Percentiles rank a stretch among this genome's conserved stretches.
phyloP scores from a whole-genome alignment of 371 early-diverging fungal species.

The Mucor velutinosus region DNA sequence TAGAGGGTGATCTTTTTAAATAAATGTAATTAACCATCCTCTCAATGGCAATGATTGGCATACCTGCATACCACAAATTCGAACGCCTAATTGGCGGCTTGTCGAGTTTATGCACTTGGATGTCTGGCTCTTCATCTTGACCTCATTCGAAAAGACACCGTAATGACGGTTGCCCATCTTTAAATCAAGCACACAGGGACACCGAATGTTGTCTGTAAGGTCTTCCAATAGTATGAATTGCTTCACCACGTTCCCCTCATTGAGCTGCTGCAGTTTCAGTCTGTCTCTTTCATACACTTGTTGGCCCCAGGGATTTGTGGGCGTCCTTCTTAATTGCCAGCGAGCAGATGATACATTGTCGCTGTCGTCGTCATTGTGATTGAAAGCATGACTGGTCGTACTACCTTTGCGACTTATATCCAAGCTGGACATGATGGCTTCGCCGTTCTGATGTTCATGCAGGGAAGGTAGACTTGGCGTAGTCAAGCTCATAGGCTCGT shows the following conservation, averaged over 20 bases:
- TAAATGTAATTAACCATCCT: background rate
- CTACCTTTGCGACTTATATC: background rate
- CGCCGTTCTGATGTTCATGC: background rate
- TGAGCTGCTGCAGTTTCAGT: slow-evolving; percentile 10
- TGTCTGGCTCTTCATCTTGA: slow-evolving; percentile 80
- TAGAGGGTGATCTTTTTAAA: background rate
- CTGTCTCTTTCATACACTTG: slow-evolving; percentile 24
- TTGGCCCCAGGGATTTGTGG: slow-evolving; percentile 22
- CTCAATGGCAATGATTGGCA: background rate
- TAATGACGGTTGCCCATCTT: slow-evolving; percentile 97
- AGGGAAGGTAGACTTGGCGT: background rate
- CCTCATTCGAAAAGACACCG: slow-evolving; percentile 76
- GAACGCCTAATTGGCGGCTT: slow-evolving; percentile 81
- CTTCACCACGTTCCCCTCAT: slow-evolving; percentile 19
- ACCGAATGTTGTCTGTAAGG: slow-evolving; percentile 76
- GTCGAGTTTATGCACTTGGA: slow-evolving; percentile 85
- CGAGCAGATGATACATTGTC: background rate
- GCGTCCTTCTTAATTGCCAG: slow-evolving; percentile 14
- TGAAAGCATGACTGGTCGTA: background rate
- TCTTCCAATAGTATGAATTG: slow-evolving; percentile 89
- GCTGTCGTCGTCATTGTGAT: background rate
- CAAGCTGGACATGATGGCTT: background rate
- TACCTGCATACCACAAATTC: slow-evolving; percentile 87
- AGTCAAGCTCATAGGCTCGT: background rate
- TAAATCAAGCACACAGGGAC: slow-evolving; percentile 90